phyloP scores from a whole-genome alignment of 1,139 yeast species.

The Saccharomycopsis hybrid region DNA sequence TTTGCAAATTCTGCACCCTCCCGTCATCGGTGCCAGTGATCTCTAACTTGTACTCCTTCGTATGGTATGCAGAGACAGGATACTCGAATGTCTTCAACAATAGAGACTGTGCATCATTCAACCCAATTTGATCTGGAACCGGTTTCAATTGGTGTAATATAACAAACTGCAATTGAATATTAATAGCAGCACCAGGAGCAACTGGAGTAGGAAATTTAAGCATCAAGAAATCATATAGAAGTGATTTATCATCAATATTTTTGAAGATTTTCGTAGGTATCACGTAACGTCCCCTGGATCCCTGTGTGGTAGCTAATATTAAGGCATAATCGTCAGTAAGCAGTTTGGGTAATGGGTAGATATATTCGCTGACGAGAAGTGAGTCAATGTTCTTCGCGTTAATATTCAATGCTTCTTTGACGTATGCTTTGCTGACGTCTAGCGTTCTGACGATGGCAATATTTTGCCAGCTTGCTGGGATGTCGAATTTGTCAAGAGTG shows the following conservation, averaged over 20 bases:
- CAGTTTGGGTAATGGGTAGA: slow-evolving; percentile 42
- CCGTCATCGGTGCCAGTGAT: slow-evolving; percentile 29
- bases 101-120: slow-evolving; percentile 60
- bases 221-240: slow-evolving; percentile 37
- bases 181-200: slow-evolving; percentile 50
- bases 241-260: slow-evolving; percentile 27
- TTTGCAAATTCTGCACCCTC: slow-evolving; percentile 19
- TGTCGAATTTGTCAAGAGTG: too few relatives aligned
- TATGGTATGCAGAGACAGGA: slow-evolving; percentile 58
- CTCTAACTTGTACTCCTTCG: slow-evolving; percentile 45
- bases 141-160: slow-evolving; percentile 48
- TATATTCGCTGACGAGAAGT: slow-evolving; percentile 51
- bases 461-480: slow-evolving; percentile 30
- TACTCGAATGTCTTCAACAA: slow-evolving; percentile 48
- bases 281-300: slow-evolving; percentile 28
- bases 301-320: slow-evolving; percentile 36
- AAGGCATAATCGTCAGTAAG: slow-evolving; percentile 43
- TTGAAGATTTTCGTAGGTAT: slow-evolving; percentile 25
- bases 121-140: slow-evolving; percentile 53
- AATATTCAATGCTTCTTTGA: slow-evolving; percentile 54
- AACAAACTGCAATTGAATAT: slow-evolving; percentile 48
- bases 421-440: slow-evolving; percentile 63
- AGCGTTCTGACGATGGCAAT: slow-evolving; percentile 35
- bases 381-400: slow-evolving; percentile 53
- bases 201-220: slow-evolving; percentile 59